These are phyloP conservation scores for Trichoderma semiorbis DNA, from an alignment of 2,329 filamentous ascomycete species.

Conservation along the genomic window DNA sequence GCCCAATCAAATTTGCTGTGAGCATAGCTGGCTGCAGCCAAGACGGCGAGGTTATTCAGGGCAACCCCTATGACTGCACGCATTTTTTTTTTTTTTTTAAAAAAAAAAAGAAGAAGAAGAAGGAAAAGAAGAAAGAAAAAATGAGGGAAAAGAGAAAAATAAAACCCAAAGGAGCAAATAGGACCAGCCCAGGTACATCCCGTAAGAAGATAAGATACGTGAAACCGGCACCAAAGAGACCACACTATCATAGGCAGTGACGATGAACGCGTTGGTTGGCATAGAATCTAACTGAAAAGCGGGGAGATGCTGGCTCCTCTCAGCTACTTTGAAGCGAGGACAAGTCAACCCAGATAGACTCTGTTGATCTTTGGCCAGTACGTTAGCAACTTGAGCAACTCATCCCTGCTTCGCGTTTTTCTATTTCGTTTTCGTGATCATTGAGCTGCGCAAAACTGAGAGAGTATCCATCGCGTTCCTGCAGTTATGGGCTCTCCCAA, in stretches of 20 bases:
- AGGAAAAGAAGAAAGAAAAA: too few relatives aligned
- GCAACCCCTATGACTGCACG: background rate
- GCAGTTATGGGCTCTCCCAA: background rate
- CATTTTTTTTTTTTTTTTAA: too few relatives aligned
- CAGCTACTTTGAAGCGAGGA: background rate
- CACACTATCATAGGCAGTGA: background rate
- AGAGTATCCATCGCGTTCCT: background rate
- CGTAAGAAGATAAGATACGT: background rate
- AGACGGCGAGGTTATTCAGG: background rate
- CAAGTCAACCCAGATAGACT: background rate
- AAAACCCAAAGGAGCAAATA: too few relatives aligned
- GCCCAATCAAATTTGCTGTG: background rate
- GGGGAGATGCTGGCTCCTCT: background rate
- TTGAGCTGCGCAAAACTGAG: background rate
- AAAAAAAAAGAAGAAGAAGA: too few relatives aligned
- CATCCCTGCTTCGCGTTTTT: background rate
- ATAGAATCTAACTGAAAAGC: background rate
- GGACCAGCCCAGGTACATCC: too few relatives aligned
- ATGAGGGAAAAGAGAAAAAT: too few relatives aligned
- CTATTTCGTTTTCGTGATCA: background rate
- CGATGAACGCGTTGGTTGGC: background rate
- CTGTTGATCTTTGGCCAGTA: background rate
- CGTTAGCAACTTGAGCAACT: background rate
- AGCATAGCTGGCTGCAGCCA: background rate
- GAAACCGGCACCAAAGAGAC: background rate